Evolutionary conservation across 352 stramenopile genomes (phyloP), one percentile per base, ranked within the genome.

Genomic region (Lagenidium giganteum): DNA sequence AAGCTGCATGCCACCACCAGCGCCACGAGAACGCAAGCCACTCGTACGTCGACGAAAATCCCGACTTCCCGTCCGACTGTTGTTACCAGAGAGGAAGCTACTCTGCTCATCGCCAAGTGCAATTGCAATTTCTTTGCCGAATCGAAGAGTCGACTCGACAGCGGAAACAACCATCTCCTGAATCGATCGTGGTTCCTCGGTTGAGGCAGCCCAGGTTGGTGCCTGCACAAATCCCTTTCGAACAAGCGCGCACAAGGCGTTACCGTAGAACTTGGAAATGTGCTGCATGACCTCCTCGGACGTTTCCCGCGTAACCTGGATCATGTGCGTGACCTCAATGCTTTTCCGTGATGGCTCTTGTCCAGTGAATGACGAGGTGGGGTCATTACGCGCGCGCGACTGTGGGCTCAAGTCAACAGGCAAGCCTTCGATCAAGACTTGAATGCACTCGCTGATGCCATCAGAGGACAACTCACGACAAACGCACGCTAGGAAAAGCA

Each of bases 301-400:
- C 20, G 78, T 79, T 34, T 83, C 70, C 8, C 69, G 64, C 2
- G 76, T 86, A 27, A 91, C 68, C 54, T 85, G 61, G 17, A 90
- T 80, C 74, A 91, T 89, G 34, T 84, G 68, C 1, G 69, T 66
- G 25, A 86, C 68, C 31, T 93, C 78, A 7, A 81, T 36, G 12
- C 26, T 13, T 29, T 61, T 65, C 9, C n/a, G n/a, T n/a, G n/a
- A n/a, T 67, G 61, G n/a, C 51, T 55, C 43, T 64, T 67, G 3
- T 44, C 26, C 41, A 55, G 12, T 25, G 47, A 44, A 50, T 47
- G 12, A 33, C 35, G n/a, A n/a, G n/a, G n/a, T n/a, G n/a, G n/a
- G n/a, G n/a, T n/a, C n/a, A n/a, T 16, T 63, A 18, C 2, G 38
- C 31, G 17, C 47, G 23, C 22, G 35, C 32, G 20, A 5, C 20